Base-by-base conservation (phyloP, 73 alveolate genomes). In the Paraurostyla sp. region DNA sequence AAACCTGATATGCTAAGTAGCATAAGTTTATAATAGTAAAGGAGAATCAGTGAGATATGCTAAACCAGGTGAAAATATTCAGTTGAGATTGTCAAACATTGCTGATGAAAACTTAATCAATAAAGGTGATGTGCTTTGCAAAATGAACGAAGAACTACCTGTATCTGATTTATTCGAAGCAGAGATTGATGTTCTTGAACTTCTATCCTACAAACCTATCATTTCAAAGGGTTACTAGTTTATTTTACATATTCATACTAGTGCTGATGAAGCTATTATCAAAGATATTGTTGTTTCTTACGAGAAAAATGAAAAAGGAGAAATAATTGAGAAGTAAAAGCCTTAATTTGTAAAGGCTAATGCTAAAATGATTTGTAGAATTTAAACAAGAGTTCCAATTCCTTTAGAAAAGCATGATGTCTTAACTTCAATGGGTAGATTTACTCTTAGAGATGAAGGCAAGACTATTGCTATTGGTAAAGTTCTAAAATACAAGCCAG, bases 11-110 rank as follows among this genome's bases (percentile, higher is more conserved):
- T 65, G 91, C 50, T 91, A 94, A 29, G 97, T 94, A 51, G 92
- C 81, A 68, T 83, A 91, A 89, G 83, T 94, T 63, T 93, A 86
- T 81, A 89, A 93, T 91, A 68, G 97, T 41, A 95, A 96, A 83
- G 97, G 85, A 50, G 91, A 92, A 87, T 85, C 95, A 11, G 97
- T 96, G 30, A 94, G 90, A 62, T 96, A 92, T 88, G 99, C 99
- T 41, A 94, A 92, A 69, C 98, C 98, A 50, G 99, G 99, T 33
- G 99, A 97, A 83, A 96, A 96, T 73, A 96, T 97, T 20, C 91
- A 97, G 80, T 60, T 97, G 49, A 95, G 96, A 89, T 86, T 97
- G 65, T 83, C 93, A 46, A 94, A 96, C 69, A 89, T 93, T 33
- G 97, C 91, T 33, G 98, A 95, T 71, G 99, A 97, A 85, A 92